Conservation (phyloP, 441 rosid species). For the Erodium texanum region DNA sequence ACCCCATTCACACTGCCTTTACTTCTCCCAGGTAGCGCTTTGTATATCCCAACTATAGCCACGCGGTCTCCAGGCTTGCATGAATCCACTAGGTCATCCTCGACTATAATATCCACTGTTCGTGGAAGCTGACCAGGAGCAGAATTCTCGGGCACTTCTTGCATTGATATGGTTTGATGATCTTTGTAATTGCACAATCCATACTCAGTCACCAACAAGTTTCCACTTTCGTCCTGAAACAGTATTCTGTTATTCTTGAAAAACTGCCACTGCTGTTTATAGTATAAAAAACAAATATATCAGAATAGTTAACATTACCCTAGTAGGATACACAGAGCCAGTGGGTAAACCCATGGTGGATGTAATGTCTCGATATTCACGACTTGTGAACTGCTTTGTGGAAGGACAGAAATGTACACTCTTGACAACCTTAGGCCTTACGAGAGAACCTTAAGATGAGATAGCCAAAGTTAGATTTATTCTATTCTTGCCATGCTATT, state of each 20-base stretch:
- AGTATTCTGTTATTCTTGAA: constrained; percentile 14
- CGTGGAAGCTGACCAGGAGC: constrained; percentile 99
- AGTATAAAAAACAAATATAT: neutral
- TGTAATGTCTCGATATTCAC: constrained; percentile 91
- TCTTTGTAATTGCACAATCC: constrained; percentile 91
- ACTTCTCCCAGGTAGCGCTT: constrained; percentile 89
- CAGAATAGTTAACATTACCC: constrained; percentile 42
- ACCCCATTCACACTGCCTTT: constrained; percentile 97
- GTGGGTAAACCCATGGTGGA: constrained; percentile 87
- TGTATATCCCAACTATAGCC: constrained; percentile 77
- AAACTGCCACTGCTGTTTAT: constrained; percentile 3
- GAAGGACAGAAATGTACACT: constrained; percentile 92
- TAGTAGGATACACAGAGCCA: constrained; percentile 94
- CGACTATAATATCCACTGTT: constrained; percentile 84
- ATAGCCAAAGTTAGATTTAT: constrained; percentile 6
- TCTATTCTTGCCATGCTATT: constrained; percentile 2
- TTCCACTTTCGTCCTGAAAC: constrained; percentile 76
- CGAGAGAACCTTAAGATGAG: constrained; percentile 71
- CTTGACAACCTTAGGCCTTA: constrained; percentile 95
- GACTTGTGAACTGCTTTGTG: constrained; percentile 57
- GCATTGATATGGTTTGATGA: constrained; percentile 93
- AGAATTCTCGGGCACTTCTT: constrained; percentile 97
- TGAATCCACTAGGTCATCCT: constrained; percentile 92
- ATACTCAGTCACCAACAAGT: constrained; percentile 87
- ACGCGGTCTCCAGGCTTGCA: constrained; percentile 99